Evolutionary conservation across 768 basidiomycete genomes (phyloP), one percentile per base, ranked within the genome.

Genomic region (Suillus paluster): DNA sequence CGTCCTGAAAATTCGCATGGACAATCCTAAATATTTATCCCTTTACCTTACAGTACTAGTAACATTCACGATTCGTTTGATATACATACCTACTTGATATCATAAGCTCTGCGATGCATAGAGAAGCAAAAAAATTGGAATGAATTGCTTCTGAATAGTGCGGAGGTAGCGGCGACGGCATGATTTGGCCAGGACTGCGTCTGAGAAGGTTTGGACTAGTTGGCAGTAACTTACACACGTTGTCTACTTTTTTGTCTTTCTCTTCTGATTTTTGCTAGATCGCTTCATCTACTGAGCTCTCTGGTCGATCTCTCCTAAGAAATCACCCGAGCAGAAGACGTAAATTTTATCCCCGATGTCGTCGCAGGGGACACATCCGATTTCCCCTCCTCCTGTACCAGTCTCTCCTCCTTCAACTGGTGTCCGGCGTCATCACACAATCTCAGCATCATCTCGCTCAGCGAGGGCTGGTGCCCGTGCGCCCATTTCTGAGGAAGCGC

Each of bases 351-450:
- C 33, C 25, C 11, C 34, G 63, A 81, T 81, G 80, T 75, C 80
- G 44, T 70, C 76, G 15, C 76, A 76, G 66, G 64, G 71, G 54
- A 64, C 68, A n/a, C 73, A 78, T 67, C 73, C 75, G 42, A 76
- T 79, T 17, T 76, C 80, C 21, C 79, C 81, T 25, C 80, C 81
- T 33, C 79, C 80, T 21, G 75, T 73, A 39, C 71, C 80, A 23
- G 75, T 69, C 4, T 75, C 77, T 5, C 70, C 74, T 5, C 73
- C 77, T 21, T 72, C 79, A 27, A 73, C 75, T 15, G 81, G 54
- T 25, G 90, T 93, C n/a, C 81, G 92, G 67, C 85, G 92, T 36
- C 90, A 93, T 73, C 92, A 94, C 70, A 94, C 92, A 54, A 92
- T 94, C 75, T 85, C 92, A 34, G 85, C 90, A 12, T 81, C 90